Evolutionary conservation across 192 early-diverging fungal genomes (phyloP).

Genomic region (Rhizoclosmatium globosum): DNA sequence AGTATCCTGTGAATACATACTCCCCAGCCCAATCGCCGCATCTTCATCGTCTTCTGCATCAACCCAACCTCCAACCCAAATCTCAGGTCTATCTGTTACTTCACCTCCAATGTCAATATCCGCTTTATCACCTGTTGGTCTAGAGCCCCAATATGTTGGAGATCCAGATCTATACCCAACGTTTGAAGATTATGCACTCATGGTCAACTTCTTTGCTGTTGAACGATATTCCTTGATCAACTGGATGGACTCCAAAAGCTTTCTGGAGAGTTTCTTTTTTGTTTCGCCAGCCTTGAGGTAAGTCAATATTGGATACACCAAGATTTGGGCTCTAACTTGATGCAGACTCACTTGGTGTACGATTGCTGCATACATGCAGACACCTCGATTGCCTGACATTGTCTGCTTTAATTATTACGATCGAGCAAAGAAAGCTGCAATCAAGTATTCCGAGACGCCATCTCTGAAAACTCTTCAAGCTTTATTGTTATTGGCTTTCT

Average conservation of each 20-base stretch:
- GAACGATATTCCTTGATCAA: not conserved
- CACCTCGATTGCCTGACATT: not conserved
- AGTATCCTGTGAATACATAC: no score
- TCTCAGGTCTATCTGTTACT: no score
- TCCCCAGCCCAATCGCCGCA: no score
- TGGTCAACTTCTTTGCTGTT: not conserved
- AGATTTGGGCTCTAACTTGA: no score
- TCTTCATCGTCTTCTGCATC: no score
- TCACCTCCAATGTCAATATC: no score
- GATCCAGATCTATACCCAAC: not conserved
- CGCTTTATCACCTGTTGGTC: no score
- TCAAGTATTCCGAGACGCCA: not conserved
- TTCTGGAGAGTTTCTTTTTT: constrained; percentile 6
- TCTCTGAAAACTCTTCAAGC: not conserved
- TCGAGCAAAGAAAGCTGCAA: not conserved
- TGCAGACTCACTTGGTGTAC: not conserved
- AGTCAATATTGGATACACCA: no score
- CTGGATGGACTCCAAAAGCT: not conserved
- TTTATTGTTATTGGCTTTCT: not conserved
- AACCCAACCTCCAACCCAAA: no score
- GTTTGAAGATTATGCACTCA: not conserved
- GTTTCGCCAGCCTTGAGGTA: not conserved
- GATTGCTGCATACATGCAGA: not conserved
- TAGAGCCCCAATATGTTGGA: no score
- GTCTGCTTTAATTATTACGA: not conserved